Percentiles rank a stretch among this genome's conserved stretches.
phyloP scores from a whole-genome alignment of 495 filamentous ascomycete genomes.

The Recurvomyces mirabilis region DNA sequence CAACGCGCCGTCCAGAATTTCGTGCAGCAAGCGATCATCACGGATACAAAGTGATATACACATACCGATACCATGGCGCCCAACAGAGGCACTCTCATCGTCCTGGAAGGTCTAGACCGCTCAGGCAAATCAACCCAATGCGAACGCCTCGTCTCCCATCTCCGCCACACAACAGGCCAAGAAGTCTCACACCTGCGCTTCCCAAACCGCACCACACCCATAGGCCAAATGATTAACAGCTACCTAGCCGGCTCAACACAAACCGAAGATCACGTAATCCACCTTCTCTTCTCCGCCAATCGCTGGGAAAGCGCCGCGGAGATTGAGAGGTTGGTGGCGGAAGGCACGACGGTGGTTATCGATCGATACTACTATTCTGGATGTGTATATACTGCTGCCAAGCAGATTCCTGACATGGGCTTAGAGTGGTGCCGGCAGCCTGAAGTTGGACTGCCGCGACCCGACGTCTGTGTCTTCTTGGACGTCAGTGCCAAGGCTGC shows the following conservation, averaged over 20 bases:
- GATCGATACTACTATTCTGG: conserved; percentile 94
- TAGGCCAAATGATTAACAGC: conserved; percentile 77
- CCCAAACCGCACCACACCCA: conserved; percentile 81
- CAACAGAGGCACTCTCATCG: conserved; percentile 47
- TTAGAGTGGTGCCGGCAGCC: conserved; percentile 70
- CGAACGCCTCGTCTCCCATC: conserved; percentile 51
- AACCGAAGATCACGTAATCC: conserved; percentile 84
- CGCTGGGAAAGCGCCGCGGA: conserved; percentile 74
- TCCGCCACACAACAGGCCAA: conserved; percentile 51
- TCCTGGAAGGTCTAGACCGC: conserved; percentile 88
- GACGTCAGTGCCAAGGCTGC: conserved; percentile 64
- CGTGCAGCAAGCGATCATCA: too few species aligned
- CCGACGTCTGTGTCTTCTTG: conserved; percentile 80
- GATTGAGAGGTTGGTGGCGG: conserved; percentile 32
- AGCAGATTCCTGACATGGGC: conserved; percentile 55
- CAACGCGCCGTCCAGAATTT: too few species aligned
- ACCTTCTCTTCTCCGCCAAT: conserved; percentile 91
- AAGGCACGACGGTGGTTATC: conserved; percentile 65
- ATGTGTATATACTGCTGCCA: conserved; percentile 91
- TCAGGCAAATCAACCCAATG: conserved; percentile 95
- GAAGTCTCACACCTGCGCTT: conserved; percentile 70
- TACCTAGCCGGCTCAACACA: conserved; percentile 68
- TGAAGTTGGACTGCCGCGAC: conserved; percentile 76
- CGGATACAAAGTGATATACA: background rate
- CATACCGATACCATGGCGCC: conserved; percentile 6